Base-by-base conservation (phyloP, 169 alveolate species). In the Eimeria maxima region DNA sequence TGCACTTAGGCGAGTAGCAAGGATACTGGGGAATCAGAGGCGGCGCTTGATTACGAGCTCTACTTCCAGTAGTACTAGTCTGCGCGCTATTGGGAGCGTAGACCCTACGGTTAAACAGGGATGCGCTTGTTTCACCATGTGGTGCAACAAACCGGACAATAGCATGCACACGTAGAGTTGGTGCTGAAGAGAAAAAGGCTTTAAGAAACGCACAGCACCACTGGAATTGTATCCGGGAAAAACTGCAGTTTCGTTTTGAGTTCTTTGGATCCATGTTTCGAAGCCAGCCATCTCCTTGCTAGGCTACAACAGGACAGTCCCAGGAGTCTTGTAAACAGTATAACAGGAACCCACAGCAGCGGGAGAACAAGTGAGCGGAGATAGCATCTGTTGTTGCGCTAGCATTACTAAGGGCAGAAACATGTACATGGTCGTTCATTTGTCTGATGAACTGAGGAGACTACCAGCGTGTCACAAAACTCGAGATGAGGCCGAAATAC, bases 21-120 rank as follows among this genome's bases (percentile, higher is more conserved):
- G 91, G 91, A 83, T 6, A 42, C 55, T 55, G 91, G 91, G 74
- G 74, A 83, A 29, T 83, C 91, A 2, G 91, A 83, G 67, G 91
- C 91, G 38, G 91, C 91, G 22, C 71, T 83, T 14, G 91, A 83
- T 27, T 83, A 83, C 91, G 74, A 83, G 50, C 91, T 83, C 1
- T 83, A 83, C 91, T 83, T 83, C 55, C 91, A 83, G 91, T 83
- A 83, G 76, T 8, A 33, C 4, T 33, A 33, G 38, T 33, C 2
- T 33, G 38, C 38, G 38, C 38, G 38, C 38, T 33, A 33, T 33
- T 33, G 38, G 38, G 38, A 1, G 38, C 38, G 10, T 8, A 69
- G 6, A 33, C 2, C 29, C 80, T 16, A 69, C 50, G 5, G 24
- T n/a, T n/a, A 22, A 13, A 69, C 24, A 10, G 24, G 22, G 13